Evolutionary conservation across 2,329 filamentous ascomycete species (phyloP).

Genomic region (Lomentospora prolificans): DNA sequence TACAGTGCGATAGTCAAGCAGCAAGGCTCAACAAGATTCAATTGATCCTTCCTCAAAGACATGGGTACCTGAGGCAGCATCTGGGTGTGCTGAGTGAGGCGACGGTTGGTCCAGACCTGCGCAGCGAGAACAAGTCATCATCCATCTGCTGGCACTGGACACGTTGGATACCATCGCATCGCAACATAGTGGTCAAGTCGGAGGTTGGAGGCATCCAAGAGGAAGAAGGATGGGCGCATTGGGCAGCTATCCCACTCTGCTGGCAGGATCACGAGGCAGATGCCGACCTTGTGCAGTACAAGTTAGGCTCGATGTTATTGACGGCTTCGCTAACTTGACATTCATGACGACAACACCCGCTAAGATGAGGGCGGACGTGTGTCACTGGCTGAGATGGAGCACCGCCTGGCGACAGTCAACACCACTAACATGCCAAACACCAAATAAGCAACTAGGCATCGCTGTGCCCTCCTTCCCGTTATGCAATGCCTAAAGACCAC

Average conservation of each 20-base stretch:
- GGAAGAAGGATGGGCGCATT: neutral
- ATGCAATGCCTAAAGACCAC: neutral
- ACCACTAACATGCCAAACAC: neutral
- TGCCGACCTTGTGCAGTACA: neutral
- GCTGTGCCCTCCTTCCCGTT: neutral
- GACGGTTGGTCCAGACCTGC: neutral
- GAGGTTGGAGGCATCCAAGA: neutral
- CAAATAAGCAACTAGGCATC: neutral
- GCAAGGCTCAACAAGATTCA: neutral
- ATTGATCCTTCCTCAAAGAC: too few species aligned
- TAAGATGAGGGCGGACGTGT: neutral
- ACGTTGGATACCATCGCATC: neutral
- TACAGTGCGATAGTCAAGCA: neutral
- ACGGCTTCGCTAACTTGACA: neutral
- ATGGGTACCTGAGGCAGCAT: neutral
- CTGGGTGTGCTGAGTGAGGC: neutral
- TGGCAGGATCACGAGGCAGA: neutral
- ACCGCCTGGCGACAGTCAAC: neutral
- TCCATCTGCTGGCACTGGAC: neutral
- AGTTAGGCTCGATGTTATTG: neutral
- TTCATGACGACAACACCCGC: neutral
- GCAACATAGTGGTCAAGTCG: neutral
- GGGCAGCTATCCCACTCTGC: slow-evolving; percentile 1
- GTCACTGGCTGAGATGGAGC: neutral
- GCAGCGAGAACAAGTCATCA: slow-evolving; percentile 2